Conservation (phyloP, 352 stramenopile species). For the Phytophthora sp. region DNA sequence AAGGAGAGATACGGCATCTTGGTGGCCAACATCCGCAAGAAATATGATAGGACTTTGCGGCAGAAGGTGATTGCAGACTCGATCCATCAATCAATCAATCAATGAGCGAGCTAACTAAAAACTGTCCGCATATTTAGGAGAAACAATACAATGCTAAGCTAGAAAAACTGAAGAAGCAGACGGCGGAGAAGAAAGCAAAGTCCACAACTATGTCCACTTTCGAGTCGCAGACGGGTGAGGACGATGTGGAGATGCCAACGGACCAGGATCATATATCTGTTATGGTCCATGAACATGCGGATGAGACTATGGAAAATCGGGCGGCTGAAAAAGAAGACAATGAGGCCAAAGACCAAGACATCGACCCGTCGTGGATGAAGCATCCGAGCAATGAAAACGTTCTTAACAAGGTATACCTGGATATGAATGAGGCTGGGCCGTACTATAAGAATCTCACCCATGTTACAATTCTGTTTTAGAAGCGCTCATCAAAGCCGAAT, state of each 20-base stretch:
- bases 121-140: slow-evolving; percentile 12
- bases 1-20: slow-evolving; percentile 31
- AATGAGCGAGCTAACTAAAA: not conserved
- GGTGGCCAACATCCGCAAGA: slow-evolving; percentile 19
- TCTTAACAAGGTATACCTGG: slow-evolving; percentile 20
- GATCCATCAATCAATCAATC: slow-evolving; percentile 25
- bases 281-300: not conserved
- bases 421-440: not conserved
- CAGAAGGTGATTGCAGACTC: slow-evolving; percentile 30
- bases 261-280: slow-evolving; percentile 1
- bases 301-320: not conserved
- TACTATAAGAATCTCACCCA: slow-evolving; percentile 1
- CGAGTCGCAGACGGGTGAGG: not conserved
- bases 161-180: slow-evolving; percentile 20
- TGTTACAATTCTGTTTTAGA: slow-evolving; percentile 1
- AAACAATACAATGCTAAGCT: slow-evolving; percentile 31
- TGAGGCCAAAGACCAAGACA: not conserved
- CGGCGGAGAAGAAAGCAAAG: slow-evolving; percentile 13
- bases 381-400: not conserved
- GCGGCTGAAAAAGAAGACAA: slow-evolving; percentile 4
- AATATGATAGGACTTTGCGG: slow-evolving; percentile 30
- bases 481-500: slow-evolving; percentile 18
- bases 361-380: slow-evolving; percentile 7
- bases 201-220: not conserved
- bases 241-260: not conserved